Percentiles rank a stretch among this genome's conserved stretches.
These are phyloP conservation scores for Digitaria exilis DNA, from an alignment of 202 grass and related monocot species.

Conservation along the genomic window DNA sequence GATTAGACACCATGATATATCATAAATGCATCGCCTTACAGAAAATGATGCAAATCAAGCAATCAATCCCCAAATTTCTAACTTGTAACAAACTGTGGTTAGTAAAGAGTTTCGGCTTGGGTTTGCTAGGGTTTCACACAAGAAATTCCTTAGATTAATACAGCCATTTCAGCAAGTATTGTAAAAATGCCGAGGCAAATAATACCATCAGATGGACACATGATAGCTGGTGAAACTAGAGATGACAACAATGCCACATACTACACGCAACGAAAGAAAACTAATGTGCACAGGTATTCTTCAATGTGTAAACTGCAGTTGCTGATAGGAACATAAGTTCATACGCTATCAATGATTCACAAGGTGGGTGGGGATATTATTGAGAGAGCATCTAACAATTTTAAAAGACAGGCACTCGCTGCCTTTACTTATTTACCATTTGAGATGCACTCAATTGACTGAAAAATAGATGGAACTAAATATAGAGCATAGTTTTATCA, in stretches of 20 bases:
- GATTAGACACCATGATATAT: not conserved
- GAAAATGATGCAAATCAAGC: conserved; percentile 29
- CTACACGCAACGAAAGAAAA: not conserved
- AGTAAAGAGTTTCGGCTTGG: conserved; percentile 4
- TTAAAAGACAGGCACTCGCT: not conserved
- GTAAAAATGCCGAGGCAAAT: not conserved
- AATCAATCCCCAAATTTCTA: conserved; percentile 22
- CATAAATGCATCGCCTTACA: conserved; percentile 11
- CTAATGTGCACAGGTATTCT: not conserved
- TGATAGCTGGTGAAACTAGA: conserved; percentile 8
- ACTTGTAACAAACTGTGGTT: not conserved
- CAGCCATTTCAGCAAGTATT: not conserved
- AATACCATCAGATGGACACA: conserved; percentile 17
- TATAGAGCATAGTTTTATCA: conserved; percentile 11
- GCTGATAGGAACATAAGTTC: not conserved
- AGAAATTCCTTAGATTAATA: not conserved
- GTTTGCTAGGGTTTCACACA: not conserved
- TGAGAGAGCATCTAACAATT: not conserved
- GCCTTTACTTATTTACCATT: not conserved
- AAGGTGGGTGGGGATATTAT: not conserved
- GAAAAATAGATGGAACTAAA: conserved; percentile 7
- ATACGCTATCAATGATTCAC: not conserved
- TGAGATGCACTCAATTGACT: not conserved
- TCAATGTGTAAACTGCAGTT: not conserved
- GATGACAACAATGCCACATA: conserved; percentile 4